Percentiles rank a stretch among this genome's conserved stretches.
Evolutionary conservation across 305 asterid species (phyloP).

Genomic region (Plantago coronopus): DNA sequence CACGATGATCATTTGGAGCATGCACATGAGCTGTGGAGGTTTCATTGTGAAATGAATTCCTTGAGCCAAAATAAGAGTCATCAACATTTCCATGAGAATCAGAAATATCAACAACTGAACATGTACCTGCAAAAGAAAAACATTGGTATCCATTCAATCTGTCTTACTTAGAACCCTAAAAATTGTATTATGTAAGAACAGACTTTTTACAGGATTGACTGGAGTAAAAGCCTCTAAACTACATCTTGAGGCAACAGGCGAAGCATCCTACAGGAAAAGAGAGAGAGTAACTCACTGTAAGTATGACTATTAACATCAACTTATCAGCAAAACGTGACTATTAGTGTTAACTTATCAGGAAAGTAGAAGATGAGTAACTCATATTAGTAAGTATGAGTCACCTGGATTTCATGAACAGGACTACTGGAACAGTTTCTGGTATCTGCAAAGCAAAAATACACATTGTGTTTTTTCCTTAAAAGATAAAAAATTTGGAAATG

Average conservation of each 20-base stretch:
- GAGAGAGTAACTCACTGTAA: too few species aligned
- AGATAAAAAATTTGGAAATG: constrained; percentile 1
- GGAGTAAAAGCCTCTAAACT: constrained; percentile 34
- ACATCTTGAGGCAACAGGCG: constrained; percentile 62
- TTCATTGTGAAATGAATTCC: constrained; percentile 31
- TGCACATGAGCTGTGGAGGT: constrained; percentile 29
- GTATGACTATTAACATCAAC: constrained; percentile 19
- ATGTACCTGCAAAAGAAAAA: constrained; percentile 31
- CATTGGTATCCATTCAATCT: constrained; percentile 27
- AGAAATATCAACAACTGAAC: constrained; percentile 37
- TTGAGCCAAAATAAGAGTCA: constrained; percentile 32
- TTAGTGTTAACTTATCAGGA: constrained; percentile 22
- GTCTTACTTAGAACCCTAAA: constrained; percentile 39
- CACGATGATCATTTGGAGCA: constrained; percentile 47
- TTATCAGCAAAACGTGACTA: constrained; percentile 20
- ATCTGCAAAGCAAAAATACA: constrained; percentile 48
- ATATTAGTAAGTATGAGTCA: constrained; percentile 27
- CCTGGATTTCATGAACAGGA: constrained; percentile 52
- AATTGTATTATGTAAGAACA: constrained; percentile 40
- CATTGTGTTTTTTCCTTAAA: constrained; percentile 28
- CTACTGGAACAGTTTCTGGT: constrained; percentile 31
- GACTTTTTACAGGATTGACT: constrained; percentile 45
- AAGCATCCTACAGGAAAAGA: constrained; percentile 47
- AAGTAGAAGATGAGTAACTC: constrained; percentile 16
- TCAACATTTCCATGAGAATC: constrained; percentile 33